These are phyloP conservation scores for Lasiosphaeria hispida DNA, from an alignment of 495 filamentous ascomycete species.

Conservation along the genomic window DNA sequence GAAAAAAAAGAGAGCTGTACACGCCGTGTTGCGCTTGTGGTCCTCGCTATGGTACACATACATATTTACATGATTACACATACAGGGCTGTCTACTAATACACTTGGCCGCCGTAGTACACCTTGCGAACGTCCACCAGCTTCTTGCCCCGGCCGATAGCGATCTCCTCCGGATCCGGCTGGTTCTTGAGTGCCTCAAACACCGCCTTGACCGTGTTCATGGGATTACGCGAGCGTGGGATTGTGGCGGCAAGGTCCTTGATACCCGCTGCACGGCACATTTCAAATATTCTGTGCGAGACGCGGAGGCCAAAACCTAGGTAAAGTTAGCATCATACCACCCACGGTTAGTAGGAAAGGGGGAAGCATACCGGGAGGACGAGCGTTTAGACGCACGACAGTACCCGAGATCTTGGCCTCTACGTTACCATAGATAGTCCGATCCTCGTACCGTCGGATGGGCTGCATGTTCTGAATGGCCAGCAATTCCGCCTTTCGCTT, in stretches of 20 bases:
- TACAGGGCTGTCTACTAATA: conserved; percentile 27
- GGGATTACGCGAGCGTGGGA: conserved; percentile 77
- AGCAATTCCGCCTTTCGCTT: conserved; percentile 63
- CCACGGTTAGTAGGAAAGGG: neutral
- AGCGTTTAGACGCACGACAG: conserved; percentile 71
- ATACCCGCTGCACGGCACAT: conserved; percentile 83
- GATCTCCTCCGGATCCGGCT: conserved; percentile 83
- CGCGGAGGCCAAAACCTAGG: conserved; percentile 77
- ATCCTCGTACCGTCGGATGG: conserved; percentile 83
- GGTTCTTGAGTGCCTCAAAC: conserved; percentile 74
- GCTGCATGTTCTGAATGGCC: conserved; percentile 83
- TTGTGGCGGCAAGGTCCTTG: conserved; percentile 75
- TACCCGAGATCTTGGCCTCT: conserved; percentile 78
- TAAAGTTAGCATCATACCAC: conserved; percentile 11
- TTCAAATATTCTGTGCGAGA: conserved; percentile 87
- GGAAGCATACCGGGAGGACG: conserved; percentile 77
- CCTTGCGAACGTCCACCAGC: conserved; percentile 91
- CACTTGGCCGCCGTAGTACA: conserved; percentile 86
- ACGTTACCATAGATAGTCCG: conserved; percentile 89
- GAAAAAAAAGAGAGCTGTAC: too few relatives aligned
- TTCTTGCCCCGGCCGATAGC: conserved; percentile 86
- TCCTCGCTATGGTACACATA: conserved; percentile 1
- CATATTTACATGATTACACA: conserved; percentile 13
- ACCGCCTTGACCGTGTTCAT: conserved; percentile 97
- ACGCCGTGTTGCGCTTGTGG: too few relatives aligned